phyloP scores from a whole-genome alignment of 2,329 filamentous ascomycete species.

The Apiospora saccharicola region DNA sequence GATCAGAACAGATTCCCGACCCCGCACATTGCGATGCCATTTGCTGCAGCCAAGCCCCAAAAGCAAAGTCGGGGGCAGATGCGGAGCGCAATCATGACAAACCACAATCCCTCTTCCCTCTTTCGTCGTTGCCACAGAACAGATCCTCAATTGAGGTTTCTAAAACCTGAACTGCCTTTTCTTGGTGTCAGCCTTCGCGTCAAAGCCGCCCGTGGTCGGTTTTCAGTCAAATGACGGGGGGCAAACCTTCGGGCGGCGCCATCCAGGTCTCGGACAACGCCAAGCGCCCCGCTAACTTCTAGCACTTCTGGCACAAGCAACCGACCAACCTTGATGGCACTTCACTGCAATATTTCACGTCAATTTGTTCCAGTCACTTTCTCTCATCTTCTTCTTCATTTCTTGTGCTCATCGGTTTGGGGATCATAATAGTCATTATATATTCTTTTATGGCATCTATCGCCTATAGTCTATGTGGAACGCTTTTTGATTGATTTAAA shows the following conservation, averaged over 20 bases:
- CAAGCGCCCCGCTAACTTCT: background rate
- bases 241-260: background rate
- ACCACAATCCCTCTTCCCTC: background rate
- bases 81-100: background rate
- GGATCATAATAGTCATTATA: slow-evolving; percentile 22
- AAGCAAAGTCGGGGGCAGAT: background rate
- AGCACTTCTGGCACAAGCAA: background rate
- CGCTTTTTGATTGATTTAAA: background rate
- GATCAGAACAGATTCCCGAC: background rate
- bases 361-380: background rate
- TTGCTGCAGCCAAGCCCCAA: background rate
- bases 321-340: background rate
- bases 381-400: background rate
- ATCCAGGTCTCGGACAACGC: background rate
- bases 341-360: background rate
- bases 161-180: no score
- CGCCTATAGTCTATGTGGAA: background rate
- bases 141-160: background rate
- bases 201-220: no score
- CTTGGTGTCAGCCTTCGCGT: no score
- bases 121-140: background rate
- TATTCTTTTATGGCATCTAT: background rate
- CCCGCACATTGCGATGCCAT: background rate
- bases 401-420: background rate
- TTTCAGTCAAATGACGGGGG: background rate